Evolutionary conservation across 2,329 filamentous ascomycete species (phyloP), one percentile per base, ranked within the genome.

Genomic region (Trichoderma atroviride): DNA sequence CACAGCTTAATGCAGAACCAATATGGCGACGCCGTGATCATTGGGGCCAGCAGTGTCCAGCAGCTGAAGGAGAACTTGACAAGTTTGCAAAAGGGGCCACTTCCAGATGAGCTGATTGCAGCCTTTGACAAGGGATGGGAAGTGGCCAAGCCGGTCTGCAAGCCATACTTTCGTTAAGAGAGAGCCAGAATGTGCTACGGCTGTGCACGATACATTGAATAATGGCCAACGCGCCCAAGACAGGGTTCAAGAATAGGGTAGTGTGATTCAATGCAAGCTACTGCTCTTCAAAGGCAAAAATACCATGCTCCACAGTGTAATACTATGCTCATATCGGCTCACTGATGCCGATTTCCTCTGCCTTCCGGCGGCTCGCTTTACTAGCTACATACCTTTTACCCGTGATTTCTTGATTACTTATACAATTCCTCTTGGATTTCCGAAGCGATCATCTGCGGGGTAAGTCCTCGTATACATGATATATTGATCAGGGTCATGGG

Each of bases 41-140:
- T 70, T 14, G 69, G 69, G 7, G 69, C 69, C 10, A 70, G 69
- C 29, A 70, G 60, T 31, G 58, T 40, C 3, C 27, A 43, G 4
- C 69, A 70, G 29, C 33, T 70, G 14, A 59, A 37, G 14, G 59
- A 69, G 59, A 70, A 70, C n/a, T 27, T 70, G 31, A 52, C 55
- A 19, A 65, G 24, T 66, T 47, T 69, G 58, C 59, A 64, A 31
- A 63, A 69, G 59, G 69, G 69, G 4, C 69, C 69, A 24, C 55
- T 70, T 14, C 69, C 69, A 16, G 66, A 69, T 35, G 69, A 70
- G 37, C 22, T 69, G 5, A 31, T 70, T 16, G 53, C 52, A 11
- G 69, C 69, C 9, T 69, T 70, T 53, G 69, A 70, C 22, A 33
- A 63, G 27, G 69, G 57, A 27, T 70, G 64, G 64, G n/a, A n/a